These are phyloP conservation scores for Drosera spatulata DNA, from an alignment of 179 eudicot genomes.

Conservation along the genomic window DNA sequence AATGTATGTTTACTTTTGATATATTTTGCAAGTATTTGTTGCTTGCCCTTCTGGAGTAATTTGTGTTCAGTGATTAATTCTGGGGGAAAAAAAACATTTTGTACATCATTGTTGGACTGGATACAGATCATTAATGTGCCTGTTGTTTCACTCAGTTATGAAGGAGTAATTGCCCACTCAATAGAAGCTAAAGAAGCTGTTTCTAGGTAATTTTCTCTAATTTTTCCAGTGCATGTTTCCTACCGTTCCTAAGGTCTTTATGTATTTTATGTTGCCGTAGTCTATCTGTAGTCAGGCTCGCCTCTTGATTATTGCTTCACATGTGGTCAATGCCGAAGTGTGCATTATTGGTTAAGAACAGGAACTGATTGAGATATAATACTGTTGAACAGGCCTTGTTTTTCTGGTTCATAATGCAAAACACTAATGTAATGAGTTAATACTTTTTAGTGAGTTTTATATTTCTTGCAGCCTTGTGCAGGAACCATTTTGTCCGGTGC, in stretches of 20 bases:
- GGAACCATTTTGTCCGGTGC: slow-evolving; percentile 97
- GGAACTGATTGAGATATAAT: too few species aligned
- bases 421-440: too few species aligned
- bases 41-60: slow-evolving; percentile 12
- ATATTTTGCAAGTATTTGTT: slow-evolving; percentile 12
- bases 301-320: too few species aligned
- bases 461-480: slow-evolving; percentile 98
- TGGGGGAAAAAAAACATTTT: neutral
- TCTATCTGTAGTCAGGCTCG: too few species aligned
- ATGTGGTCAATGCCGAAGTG: too few species aligned
- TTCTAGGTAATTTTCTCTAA: slow-evolving; percentile 44
- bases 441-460: slow-evolving; percentile 27
- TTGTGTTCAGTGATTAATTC: neutral
- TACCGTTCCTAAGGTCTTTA: neutral
- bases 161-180: slow-evolving; percentile 76
- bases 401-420: neutral
- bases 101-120: slow-evolving; percentile 3
- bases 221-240: neutral
- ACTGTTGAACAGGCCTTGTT: neutral
- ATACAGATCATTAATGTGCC: slow-evolving; percentile 13
- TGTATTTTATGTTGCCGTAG: too few species aligned
- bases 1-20: slow-evolving; percentile 56
- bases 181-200: slow-evolving; percentile 66
- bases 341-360: too few species aligned
- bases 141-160: slow-evolving; percentile 47